Evolutionary conservation across 2,329 filamentous ascomycete species (phyloP), one percentile per base, ranked within the genome.

Genomic region (Colletotrichum tanaceti): DNA sequence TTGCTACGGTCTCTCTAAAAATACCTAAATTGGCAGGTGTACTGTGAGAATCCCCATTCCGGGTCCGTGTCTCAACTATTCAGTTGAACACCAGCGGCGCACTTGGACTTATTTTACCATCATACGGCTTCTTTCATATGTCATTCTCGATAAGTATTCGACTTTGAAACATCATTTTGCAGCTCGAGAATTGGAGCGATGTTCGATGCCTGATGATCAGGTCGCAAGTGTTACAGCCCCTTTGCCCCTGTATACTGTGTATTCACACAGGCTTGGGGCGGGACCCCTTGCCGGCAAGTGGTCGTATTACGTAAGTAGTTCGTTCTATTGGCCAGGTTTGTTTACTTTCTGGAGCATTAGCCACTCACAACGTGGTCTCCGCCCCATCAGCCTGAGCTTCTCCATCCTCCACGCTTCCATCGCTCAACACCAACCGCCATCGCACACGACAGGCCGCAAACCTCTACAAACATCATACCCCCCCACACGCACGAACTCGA

Each of bases 381-480:
- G 38, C 53, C 32, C 41, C 32, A 39, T 58, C 60, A 68, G 32
- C 28, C 43, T 50, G 35, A 44, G 43, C 57, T 52, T 52, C 43
- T 38, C 44, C 50, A 62, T 47, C 61, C 50, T 39, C 22, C 66
- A 69, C 57, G 57, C 35, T 66, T 38, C 18, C 46, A 43, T 68
- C 61, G 65, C 18, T 50, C 59, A 55, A 53, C 44, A 38, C 24
- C 53, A 54, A 68, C 39, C 32, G n/a, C 47, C 22, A 47, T 38
- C 64, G 28, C 44, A 24, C 38, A 35, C 24, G 24, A 24, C 41
- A 18, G 13, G 10, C 20, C 67, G 83, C 81, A 72, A 79, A 79
- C 41, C 75, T 75, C 55, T 77, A 79, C 53, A 73, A 73, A 63
- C 74, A 77, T 53, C 63, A 88, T 87, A 85, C 81, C 82, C 68